Evolutionary conservation across 441 rosid species (phyloP).

Genomic region (Erodium moschatum): DNA sequence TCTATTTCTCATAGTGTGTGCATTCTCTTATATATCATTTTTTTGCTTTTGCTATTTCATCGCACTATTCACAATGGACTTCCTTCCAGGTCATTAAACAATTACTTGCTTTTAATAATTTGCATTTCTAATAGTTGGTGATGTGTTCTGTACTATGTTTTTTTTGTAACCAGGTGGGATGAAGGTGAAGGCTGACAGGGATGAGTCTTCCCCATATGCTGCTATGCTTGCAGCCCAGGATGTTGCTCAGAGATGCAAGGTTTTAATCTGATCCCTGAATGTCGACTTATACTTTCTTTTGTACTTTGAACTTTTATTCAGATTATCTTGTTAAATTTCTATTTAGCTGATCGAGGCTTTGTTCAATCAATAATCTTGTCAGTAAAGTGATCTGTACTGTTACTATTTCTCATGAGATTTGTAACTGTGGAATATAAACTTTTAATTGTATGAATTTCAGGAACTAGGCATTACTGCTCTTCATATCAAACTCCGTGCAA

Average conservation of each 20-base stretch:
- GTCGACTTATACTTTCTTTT: not conserved
- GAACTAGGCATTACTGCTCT: conserved; percentile 82
- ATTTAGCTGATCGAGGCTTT: not conserved
- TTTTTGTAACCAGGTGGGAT: conserved; percentile 48
- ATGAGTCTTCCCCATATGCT: conserved; percentile 38
- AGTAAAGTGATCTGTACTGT: not conserved
- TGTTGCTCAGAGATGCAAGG: conserved; percentile 75
- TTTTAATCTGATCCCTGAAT: conserved; percentile 7
- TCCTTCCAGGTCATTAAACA: no score
- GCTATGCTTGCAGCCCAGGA: conserved; percentile 78
- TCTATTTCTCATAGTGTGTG: no score
- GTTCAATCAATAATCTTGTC: not conserved
- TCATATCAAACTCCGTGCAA: conserved; percentile 41
- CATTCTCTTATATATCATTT: no score
- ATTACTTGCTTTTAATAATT: not conserved
- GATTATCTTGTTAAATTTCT: not conserved
- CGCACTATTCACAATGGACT: no score
- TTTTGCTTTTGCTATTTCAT: no score
- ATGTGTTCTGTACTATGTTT: not conserved
- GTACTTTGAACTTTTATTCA: not conserved
- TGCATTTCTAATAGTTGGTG: not conserved
- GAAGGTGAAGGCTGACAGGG: conserved; percentile 86
- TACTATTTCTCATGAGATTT: not conserved
- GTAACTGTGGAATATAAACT: not conserved
- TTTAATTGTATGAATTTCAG: conserved; percentile 24